A percentile compares a stretch with the other conserved stretches of the same genome.
Evolutionary conservation across 768 basidiomycete genomes (phyloP).

Genomic region (Tubosaeta sp.): DNA sequence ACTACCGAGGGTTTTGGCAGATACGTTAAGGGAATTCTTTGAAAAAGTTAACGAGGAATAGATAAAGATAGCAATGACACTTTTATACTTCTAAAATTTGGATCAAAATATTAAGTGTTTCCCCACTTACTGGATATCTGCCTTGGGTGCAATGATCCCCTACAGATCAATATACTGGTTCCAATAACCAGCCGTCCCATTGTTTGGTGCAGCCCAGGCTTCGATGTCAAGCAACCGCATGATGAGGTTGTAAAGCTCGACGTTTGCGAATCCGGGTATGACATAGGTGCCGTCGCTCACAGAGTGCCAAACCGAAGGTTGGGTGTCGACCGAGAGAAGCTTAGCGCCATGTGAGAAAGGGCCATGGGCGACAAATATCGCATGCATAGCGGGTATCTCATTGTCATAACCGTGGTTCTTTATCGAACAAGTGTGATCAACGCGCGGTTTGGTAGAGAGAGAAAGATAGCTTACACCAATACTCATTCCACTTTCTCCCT

Average conservation of each 20-base stretch:
- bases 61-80: not conserved
- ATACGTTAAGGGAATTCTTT: slow-evolving; percentile 90
- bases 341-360: slow-evolving; percentile 77
- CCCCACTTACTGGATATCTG: not conserved
- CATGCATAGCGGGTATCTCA: slow-evolving; percentile 69
- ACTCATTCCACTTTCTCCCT: slow-evolving; percentile 57
- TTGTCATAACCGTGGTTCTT: slow-evolving; percentile 94
- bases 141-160: not conserved
- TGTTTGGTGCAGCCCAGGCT: slow-evolving; percentile 52
- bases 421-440: slow-evolving; percentile 2
- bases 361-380: slow-evolving; percentile 89
- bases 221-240: slow-evolving; percentile 69
- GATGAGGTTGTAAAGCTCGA: slow-evolving; percentile 82
- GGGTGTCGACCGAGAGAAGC: slow-evolving; percentile 27
- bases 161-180: slow-evolving; percentile 53
- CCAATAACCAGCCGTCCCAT: slow-evolving; percentile 85
- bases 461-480: slow-evolving; percentile 61
- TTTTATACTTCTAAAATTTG: not conserved
- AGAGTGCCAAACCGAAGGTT: slow-evolving; percentile 52
- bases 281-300: slow-evolving; percentile 53
- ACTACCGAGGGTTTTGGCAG: slow-evolving; percentile 83
- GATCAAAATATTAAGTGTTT: not conserved
- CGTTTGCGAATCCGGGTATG: slow-evolving; percentile 80
- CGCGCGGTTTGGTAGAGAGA: not conserved
- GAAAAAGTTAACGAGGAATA: slow-evolving; percentile 72